These are phyloP conservation scores for Aphanomyces astaci DNA, from an alignment of 352 stramenopile genomes.

Conservation along the genomic window DNA sequence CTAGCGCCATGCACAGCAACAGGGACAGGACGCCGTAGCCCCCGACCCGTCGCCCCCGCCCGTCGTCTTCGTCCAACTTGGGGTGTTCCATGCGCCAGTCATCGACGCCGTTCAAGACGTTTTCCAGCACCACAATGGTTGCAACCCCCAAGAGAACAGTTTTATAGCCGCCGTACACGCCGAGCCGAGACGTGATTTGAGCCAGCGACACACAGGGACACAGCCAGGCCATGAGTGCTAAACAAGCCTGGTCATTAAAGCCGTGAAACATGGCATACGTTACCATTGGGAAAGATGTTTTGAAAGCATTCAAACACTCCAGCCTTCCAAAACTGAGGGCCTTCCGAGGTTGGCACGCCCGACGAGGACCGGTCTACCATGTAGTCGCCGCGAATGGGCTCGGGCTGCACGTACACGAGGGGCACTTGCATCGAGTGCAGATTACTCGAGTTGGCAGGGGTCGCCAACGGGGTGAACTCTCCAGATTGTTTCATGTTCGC, in stretches of 20 bases:
- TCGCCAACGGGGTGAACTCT: constrained; percentile 3
- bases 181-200: constrained; percentile 13
- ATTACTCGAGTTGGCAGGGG: neutral
- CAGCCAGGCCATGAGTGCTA: constrained; percentile 5
- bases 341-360: neutral
- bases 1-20: constrained; percentile 8
- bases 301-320: constrained; percentile 9
- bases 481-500: neutral
- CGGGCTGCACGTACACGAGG: neutral
- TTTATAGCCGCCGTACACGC: constrained; percentile 9
- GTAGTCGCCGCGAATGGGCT: neutral
- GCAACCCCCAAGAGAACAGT: neutral
- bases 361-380: neutral
- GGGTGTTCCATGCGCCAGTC: neutral
- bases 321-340: constrained; percentile 6
- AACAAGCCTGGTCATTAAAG: neutral
- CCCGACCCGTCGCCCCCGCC: neutral
- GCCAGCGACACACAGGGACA: constrained; percentile 15
- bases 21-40: neutral
- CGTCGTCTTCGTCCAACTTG: neutral
- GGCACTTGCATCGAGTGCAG: neutral
- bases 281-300: constrained; percentile 4
- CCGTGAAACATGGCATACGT: neutral
- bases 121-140: constrained; percentile 5
- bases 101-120: constrained; percentile 4